Evolutionary conservation across 1,284 basidiomycete genomes (phyloP), one percentile per base, ranked within the genome.

Genomic region (Fomes fomentarius): DNA sequence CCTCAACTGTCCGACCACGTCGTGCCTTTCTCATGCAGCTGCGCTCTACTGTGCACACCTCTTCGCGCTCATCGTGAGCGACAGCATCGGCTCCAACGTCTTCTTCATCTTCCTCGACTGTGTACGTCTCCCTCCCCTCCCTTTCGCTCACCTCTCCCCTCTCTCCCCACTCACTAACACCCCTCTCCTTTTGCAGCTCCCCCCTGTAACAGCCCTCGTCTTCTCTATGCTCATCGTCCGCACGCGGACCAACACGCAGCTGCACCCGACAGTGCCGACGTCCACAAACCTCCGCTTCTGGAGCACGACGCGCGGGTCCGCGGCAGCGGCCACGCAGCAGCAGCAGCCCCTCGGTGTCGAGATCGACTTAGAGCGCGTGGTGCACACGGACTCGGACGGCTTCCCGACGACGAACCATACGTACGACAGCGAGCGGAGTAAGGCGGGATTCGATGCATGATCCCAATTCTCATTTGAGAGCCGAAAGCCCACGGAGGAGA

Each of bases 151-250:
- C 44, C 11, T 10, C 19, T 21, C 3, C 17, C 22, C 6, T 14
- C 15, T 15, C 19, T 19, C 30, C 30, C n/a, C 28, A 17, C 6
- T 14, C 30, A 33, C 31, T 33, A 11, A 33, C 9, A 10, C n/a
- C 31, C 11, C 31, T n/a, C 9, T 4, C 31, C 4, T 12, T n/a
- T 10, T 3, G n/a, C 24, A 48, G 47, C 47, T 48, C 5, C 47
- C 47, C 7, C 47, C 47, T 7, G 38, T 48, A 14, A 48, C 47
- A 1, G 47, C 47, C 28, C 25, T 50, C 28, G 39, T 50, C 19
- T 50, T 50, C 47, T 22, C 47, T 17, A 34, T 50, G 28, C 38
- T 50, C 39, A 50, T 50, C 39, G 47, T 50, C 6, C 47, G 47
- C 39, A 26, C 47, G 10, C 38, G 40, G 1, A 33, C 47, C 6